Percentiles rank a stretch among this genome's conserved stretches.
These are phyloP conservation scores for Pulveroboletus frians DNA, from an alignment of 768 basidiomycete species.

Conservation along the genomic window DNA sequence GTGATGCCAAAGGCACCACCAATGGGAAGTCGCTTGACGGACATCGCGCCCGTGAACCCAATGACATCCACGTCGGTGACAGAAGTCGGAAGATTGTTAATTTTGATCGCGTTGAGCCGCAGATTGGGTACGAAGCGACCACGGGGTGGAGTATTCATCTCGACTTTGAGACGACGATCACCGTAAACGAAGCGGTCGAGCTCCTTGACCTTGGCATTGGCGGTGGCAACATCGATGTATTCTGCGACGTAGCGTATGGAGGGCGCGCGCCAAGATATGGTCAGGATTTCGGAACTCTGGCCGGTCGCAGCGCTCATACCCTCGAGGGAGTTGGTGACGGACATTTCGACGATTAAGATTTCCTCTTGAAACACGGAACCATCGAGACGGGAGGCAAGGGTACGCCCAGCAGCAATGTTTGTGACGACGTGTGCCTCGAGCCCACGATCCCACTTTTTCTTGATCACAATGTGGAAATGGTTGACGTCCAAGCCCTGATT, in stretches of 20 bases:
- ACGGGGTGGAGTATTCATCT: slow-evolving; percentile 38
- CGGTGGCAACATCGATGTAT: slow-evolving; percentile 29
- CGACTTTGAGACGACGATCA: slow-evolving; percentile 44
- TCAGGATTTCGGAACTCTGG: slow-evolving; percentile 37
- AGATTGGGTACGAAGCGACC: slow-evolving; percentile 26
- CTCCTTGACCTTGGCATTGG: slow-evolving; percentile 28
- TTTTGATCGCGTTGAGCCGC: slow-evolving; percentile 35
- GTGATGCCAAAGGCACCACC: slow-evolving; percentile 21
- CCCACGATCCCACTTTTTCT: slow-evolving; percentile 23
- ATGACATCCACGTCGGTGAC: slow-evolving; percentile 23
- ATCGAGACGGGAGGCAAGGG: slow-evolving; percentile 41
- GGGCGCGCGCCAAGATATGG: slow-evolving; percentile 49
- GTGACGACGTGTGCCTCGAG: slow-evolving; percentile 42
- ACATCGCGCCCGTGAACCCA: slow-evolving; percentile 28
- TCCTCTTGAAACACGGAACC: slow-evolving; percentile 45
- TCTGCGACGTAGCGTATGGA: slow-evolving; percentile 42
- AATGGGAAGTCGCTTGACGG: slow-evolving; percentile 22
- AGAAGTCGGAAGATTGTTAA: slow-evolving; percentile 37
- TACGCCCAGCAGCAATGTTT: slow-evolving; percentile 37
- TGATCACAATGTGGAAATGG: slow-evolving; percentile 33
- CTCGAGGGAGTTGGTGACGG: slow-evolving; percentile 34
- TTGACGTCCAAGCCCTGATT: slow-evolving; percentile 38
- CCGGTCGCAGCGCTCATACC: slow-evolving; percentile 38
- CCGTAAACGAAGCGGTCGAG: slow-evolving; percentile 34
- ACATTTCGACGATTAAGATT: slow-evolving; percentile 38